phyloP scores from a whole-genome alignment of 768 basidiomycete genomes.

The Tylopilus sp. region DNA sequence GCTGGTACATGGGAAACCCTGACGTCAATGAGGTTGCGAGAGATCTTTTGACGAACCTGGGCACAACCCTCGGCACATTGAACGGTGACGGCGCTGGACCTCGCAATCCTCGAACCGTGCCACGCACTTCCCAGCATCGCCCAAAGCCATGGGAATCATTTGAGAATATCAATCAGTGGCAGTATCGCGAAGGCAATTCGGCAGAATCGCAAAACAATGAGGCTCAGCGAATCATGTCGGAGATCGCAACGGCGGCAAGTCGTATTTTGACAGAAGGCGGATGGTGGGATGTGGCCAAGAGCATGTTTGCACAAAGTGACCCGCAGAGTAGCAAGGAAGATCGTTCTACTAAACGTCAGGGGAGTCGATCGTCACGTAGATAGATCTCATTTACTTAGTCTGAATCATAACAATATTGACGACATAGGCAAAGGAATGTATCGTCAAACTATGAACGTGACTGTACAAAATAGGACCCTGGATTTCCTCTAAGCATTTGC shows the following conservation, averaged over 20 bases:
- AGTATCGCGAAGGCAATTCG: constrained; percentile 34
- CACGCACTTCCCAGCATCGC: constrained; percentile 19
- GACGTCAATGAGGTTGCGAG: constrained; percentile 30
- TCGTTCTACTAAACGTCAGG: constrained; percentile 9
- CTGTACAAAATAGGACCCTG: constrained; percentile 2
- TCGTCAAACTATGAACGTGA: neutral
- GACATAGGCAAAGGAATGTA: neutral
- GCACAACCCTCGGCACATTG: constrained; percentile 39
- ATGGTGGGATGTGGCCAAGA: constrained; percentile 38
- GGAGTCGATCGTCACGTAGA: constrained; percentile 14
- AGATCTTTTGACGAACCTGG: constrained; percentile 39
- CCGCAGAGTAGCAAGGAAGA: constrained; percentile 2
- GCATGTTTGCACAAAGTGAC: constrained; percentile 20
- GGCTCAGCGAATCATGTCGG: constrained; percentile 44
- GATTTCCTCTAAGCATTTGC: constrained; percentile 21
- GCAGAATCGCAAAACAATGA: constrained; percentile 29
- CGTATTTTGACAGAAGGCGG: constrained; percentile 32
- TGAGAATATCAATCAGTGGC: constrained; percentile 48
- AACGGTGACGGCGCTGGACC: constrained; percentile 35
- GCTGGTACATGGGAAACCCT: constrained; percentile 50
- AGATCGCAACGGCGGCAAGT: constrained; percentile 37
- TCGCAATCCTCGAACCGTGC: constrained; percentile 15
- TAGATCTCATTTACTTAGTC: constrained; percentile 1
- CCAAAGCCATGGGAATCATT: constrained; percentile 69
- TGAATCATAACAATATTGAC: neutral